A percentile compares a stretch with the other conserved stretches of the same genome.
Conservation (phyloP, 441 rosid genomes). For the Jatropha multifida region DNA sequence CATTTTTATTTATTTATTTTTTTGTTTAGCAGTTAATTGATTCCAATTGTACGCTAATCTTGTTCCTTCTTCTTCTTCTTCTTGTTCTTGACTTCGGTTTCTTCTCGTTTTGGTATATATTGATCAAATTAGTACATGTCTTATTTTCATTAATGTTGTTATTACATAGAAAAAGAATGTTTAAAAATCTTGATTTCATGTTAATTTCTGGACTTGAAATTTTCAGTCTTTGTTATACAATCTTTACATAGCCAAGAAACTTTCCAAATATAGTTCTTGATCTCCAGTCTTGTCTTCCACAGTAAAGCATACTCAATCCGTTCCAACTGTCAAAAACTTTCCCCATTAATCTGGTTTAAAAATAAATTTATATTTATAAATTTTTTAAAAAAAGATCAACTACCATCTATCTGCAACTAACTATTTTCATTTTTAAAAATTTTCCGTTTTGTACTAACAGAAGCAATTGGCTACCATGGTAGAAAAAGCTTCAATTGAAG, state of each 20-base stretch:
- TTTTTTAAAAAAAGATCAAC: too few species aligned
- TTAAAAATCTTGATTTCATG: slow-evolving; percentile 39
- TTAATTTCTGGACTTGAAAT: slow-evolving; percentile 37
- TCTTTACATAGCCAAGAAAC: slow-evolving; percentile 16
- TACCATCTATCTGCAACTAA: neutral
- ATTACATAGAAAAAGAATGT: slow-evolving; percentile 2
- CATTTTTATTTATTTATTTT: slow-evolving; percentile 13
- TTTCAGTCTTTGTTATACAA: slow-evolving; percentile 11
- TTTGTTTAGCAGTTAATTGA: slow-evolving; percentile 18
- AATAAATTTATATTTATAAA: too few species aligned
- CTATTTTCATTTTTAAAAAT: neutral
- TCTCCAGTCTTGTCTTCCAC: slow-evolving; percentile 51
- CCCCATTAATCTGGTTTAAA: slow-evolving; percentile 39
- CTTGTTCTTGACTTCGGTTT: neutral
- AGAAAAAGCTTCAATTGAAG: slow-evolving; percentile 95
- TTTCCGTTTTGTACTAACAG: slow-evolving; percentile 37
- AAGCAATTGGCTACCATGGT: slow-evolving; percentile 94
- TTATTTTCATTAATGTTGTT: slow-evolving; percentile 15
- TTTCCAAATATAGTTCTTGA: slow-evolving; percentile 45
- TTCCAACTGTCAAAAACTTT: slow-evolving; percentile 39
- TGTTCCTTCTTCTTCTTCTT: neutral
- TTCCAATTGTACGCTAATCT: neutral
- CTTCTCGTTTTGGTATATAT: slow-evolving; percentile 14
- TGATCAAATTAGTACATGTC: neutral
- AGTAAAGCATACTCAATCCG: slow-evolving; percentile 27